Base-by-base conservation (phyloP, 2,329 filamentous ascomycete species). In the Nemania sp. region DNA sequence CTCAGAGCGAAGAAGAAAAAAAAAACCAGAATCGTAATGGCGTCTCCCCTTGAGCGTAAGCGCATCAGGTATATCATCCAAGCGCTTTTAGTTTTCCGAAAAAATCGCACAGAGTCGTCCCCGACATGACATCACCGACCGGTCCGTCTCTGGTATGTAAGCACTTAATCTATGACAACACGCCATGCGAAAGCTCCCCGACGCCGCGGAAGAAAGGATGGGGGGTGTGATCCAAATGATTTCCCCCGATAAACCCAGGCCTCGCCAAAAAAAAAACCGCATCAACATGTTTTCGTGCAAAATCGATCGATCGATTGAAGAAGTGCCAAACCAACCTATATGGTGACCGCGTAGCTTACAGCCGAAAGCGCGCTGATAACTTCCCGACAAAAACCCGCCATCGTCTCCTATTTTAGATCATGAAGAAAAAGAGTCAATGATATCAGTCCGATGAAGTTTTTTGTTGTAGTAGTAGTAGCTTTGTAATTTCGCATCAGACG, bases 401-500 rank as follows among this genome's bases (percentile, higher is more conserved):
- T 18, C 5, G 32, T 7, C 32, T 1, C 20, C 43, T n/a, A 7
- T 29, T 29, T 29, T 29, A 4, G 25, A 29, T n/a, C 25, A 29
- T 29, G 25, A 3, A 4, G 25, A 29, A 29, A n/a, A 29, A 29
- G 25, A 29, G 25, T 29, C 25, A 29, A 29, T 29, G 7, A 29
- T 29, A 29, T 29, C 25, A 29, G 25, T 29, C 25, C 25, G 25
- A 29, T 29, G 3, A 29, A 29, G 25, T 4, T n/a, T n/a, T n/a
- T n/a, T n/a, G 7, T 29, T 29, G 25, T 29, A 7, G 25, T 29
- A 7, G 25, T 29, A 29, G 25, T 7, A 7, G 25, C 7, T 29
- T 3, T 3, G 3, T 3, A 7, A 7, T 29, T 3, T 29, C 25
- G 25, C 15, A 20, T 72, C 55, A 74, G 18, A 74, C 71, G 17